Base-by-base conservation (phyloP, 2,329 filamentous ascomycete genomes). In the Fusarium succisae region DNA sequence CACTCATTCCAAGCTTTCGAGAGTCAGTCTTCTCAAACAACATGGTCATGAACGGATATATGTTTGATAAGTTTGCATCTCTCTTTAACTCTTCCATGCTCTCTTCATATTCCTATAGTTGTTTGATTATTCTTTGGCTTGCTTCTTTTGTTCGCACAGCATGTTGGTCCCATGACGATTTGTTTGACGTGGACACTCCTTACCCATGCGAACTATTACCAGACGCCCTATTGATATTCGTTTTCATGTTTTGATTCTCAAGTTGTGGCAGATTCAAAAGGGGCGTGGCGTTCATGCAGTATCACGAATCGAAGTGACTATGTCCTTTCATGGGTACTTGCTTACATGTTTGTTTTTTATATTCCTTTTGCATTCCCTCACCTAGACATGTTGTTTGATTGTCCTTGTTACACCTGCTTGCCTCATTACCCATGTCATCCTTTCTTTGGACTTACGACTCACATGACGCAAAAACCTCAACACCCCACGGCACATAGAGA, bases 111-210 rank as follows among this genome's bases (percentile, higher is more conserved):
- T 54, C 37, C 24, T 22, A 12, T 22, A 39, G 22, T 45, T n/a
- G 24, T 72, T 69, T 74, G 66, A 68, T 74, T 68, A 50, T 73
- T 20, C 12, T 48, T 51, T 45, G 41, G 24, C 51, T 28, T 57
- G n/a, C 26, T 41, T 47, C 18, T 28, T 50, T 68, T 66, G 28
- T 47, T 71, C 55, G n/a, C 57, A 48, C 22, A 51, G 39, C 54
- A 44, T 54, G 54, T 32, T 50, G 35, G 17, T 26, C 24, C 32
- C 15, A 47, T 18, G 20, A 14, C 30, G 41, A 56, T 30, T 39
- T 24, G 54, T 41, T 43, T 44, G 39, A 35, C 43, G 58, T 47
- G 38, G 24, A 48, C 55, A 55, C 41, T 39, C 41, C 17, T 22
- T 37, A 43, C 26, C 20, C 43, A 64, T 58, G 30, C 35, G 37